Conservation (phyloP, 2,329 filamentous ascomycete species). For the Byssochlamys sp. region DNA sequence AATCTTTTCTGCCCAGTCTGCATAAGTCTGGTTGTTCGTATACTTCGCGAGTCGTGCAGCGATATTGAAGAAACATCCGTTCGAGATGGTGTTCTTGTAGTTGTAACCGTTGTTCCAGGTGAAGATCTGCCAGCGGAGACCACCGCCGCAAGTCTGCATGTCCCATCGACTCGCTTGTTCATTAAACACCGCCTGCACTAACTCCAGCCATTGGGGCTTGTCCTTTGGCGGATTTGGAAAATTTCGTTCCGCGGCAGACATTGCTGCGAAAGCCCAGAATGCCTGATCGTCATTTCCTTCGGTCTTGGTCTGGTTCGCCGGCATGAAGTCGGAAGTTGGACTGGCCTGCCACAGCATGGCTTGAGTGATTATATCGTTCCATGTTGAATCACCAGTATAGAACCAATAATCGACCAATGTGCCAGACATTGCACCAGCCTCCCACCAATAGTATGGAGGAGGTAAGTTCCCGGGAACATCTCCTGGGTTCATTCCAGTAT, state of each 20-base stretch:
- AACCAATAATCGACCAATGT: conserved; percentile 35
- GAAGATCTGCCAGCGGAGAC: conserved; percentile 75
- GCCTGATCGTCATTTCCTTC: conserved; percentile 50
- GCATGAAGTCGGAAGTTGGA: conserved; percentile 30
- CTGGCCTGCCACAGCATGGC: conserved; percentile 31
- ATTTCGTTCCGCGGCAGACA: conserved; percentile 45
- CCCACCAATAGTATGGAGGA: conserved; percentile 40
- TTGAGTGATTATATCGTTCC: conserved; percentile 29
- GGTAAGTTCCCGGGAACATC: conserved; percentile 44
- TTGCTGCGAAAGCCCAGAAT: conserved; percentile 49
- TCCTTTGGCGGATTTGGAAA: conserved; percentile 22
- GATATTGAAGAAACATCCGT: conserved; percentile 75
- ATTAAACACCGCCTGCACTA: conserved; percentile 65
- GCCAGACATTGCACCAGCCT: conserved; percentile 36
- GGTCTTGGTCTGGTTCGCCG: conserved; percentile 31
- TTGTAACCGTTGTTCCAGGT: conserved; percentile 64
- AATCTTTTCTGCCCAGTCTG: conserved; percentile 50
- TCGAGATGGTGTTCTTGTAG: conserved; percentile 76
- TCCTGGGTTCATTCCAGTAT: conserved; percentile 39
- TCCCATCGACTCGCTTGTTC: conserved; percentile 63
- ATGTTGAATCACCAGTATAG: conserved; percentile 32
- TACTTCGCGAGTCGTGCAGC: conserved; percentile 61
- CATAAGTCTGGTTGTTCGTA: conserved; percentile 57
- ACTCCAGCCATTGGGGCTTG: conserved; percentile 36
- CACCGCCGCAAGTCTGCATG: conserved; percentile 55